phyloP scores from a whole-genome alignment of 345 rosid genomes.

The Anacardium occidentale region DNA sequence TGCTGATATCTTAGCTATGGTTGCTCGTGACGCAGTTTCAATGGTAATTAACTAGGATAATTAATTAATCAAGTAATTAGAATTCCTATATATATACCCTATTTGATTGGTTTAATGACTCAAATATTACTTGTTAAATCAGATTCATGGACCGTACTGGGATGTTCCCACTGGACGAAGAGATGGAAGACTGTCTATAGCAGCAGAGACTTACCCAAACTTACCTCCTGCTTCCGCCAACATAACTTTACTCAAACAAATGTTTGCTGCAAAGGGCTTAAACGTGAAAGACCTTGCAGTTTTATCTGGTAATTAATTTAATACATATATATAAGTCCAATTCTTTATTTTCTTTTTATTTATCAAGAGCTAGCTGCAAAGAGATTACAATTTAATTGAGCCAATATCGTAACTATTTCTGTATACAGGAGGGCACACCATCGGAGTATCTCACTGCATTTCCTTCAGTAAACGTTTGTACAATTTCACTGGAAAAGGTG shows the following conservation, averaged over 20 bases:
- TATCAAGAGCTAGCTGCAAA: too few species aligned
- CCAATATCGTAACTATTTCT: not conserved
- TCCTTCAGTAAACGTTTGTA: conserved; percentile 39
- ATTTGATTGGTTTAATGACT: not conserved
- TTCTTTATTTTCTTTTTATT: too few species aligned
- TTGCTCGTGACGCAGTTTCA: conserved; percentile 32
- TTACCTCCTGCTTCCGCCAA: conserved; percentile 43
- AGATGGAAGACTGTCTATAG: conserved; percentile 48
- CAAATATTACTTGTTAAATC: not conserved
- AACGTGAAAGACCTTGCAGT: conserved; percentile 49
- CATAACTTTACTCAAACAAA: conserved; percentile 29
- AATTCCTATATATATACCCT: not conserved
- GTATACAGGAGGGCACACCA: conserved; percentile 51
- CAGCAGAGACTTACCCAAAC: conserved; percentile 25
- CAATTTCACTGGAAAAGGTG: conserved; percentile 59
- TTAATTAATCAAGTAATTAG: not conserved
- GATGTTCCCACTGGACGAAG: conserved; percentile 52
- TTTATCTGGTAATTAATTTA: conserved; percentile 39
- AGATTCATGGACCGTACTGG: conserved; percentile 61
- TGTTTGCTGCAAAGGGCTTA: conserved; percentile 41
- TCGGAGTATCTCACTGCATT: conserved; percentile 46
- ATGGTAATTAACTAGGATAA: conserved; percentile 23
- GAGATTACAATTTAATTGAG: not conserved
- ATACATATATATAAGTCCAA: not conserved
- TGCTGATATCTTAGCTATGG: conserved; percentile 30